Percentiles rank a stretch among this genome's conserved stretches.
Conservation (phyloP, 2,329 filamentous ascomycete species). For the Verticillium longisporum region DNA sequence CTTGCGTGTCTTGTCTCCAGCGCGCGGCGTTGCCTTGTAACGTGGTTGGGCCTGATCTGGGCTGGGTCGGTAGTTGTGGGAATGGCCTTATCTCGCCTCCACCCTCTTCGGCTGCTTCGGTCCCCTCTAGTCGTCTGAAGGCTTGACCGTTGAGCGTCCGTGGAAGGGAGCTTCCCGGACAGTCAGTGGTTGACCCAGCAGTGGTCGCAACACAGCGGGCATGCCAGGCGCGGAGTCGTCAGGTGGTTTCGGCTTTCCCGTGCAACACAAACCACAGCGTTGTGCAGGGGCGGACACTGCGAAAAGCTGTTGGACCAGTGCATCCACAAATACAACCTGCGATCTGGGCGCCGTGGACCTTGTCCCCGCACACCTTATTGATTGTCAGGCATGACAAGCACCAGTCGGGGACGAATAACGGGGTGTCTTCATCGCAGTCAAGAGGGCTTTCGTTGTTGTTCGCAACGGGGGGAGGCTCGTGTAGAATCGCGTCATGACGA, state of each 20-base stretch:
- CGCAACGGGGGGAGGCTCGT: not conserved
- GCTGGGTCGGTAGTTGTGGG: not conserved
- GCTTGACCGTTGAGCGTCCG: not conserved
- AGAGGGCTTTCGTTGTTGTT: not conserved
- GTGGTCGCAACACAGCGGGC: not conserved
- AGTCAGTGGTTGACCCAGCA: not conserved
- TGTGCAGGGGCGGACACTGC: conserved; percentile 4
- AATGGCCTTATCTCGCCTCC: not conserved
- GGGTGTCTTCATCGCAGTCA: not conserved
- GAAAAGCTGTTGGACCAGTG: not conserved
- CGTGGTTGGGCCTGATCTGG: not conserved
- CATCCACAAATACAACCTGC: not conserved
- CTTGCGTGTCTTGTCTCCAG: too few species aligned
- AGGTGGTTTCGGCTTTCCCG: conserved; percentile 2
- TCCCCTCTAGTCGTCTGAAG: not conserved
- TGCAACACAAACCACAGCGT: conserved; percentile 20
- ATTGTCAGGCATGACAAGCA: too few species aligned
- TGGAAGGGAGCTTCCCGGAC: not conserved
- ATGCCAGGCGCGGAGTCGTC: not conserved
- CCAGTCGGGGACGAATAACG: not conserved
- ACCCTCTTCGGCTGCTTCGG: too few species aligned
- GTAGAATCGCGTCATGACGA: not conserved
- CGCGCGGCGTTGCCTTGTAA: not conserved
- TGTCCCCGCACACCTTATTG: not conserved
- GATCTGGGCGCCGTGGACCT: not conserved